Evolutionary conservation across 2,329 filamentous ascomycete species (phyloP), one percentile per base, ranked within the genome.

Genomic region (Alternaria brassicae): DNA sequence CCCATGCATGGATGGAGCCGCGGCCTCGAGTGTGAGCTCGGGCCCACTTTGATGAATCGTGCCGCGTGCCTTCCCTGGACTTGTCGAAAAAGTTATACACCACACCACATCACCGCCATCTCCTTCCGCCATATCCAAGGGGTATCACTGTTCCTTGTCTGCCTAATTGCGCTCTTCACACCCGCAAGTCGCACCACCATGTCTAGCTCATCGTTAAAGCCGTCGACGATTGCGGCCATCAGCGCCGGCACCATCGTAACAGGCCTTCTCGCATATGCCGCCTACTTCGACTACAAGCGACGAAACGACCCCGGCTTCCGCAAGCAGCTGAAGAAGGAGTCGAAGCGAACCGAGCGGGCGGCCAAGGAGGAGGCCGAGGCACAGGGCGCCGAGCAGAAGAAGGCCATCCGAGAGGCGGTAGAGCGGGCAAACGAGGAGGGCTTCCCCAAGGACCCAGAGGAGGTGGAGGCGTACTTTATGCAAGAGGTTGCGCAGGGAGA

Each of bases 401-500:
- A 91, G 78, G 82, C 85, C 71, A 91, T 99, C 81, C 90, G 89
- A 80, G 80, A 81, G 57, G 88, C 87, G 52, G 90, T 98, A 48
- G 88, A 92, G 71, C 86, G 90, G 71, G 92, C 93, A 70, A 91
- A 93, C 82, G 90, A 91, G 58, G 93, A 96, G 79, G 95, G 94
- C 57, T 97, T 96, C 85, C 95, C 95, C 48, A 84, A 86, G 41
- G 92, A 93, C 72, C 88, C 94, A 34, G 94, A 98, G 78, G 93
- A 97, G 83, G 93, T 92, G 78, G 95, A 99, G 84, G 87, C 88
- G 62, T 99, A 92, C 84, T 99, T 99, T 82, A 96, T 98, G 88
- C 89, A 92, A 78, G 92, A 97, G 81, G 93, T 99, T 66, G 91
- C 93, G 71, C 84, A 88, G 76, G 95, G 95, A 76, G 95, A 99